phyloP scores from a whole-genome alignment of 805 yeast species.

The Osmozyma mogii region DNA sequence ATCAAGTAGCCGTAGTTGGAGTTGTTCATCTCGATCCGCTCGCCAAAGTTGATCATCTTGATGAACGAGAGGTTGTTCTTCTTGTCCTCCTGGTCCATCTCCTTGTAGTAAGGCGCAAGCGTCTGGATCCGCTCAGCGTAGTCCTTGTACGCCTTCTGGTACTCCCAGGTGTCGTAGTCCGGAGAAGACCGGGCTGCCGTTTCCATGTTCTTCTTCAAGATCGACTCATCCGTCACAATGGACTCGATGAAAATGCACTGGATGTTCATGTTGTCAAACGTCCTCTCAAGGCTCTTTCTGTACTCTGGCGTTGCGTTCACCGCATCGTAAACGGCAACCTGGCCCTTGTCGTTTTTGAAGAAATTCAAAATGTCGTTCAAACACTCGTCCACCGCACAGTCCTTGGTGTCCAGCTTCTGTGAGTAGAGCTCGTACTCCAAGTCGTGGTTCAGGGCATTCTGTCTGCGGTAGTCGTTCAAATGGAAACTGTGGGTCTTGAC shows the following conservation, averaged over 20 bases:
- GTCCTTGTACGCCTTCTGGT: conserved; percentile 65
- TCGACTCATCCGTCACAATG: conserved; percentile 61
- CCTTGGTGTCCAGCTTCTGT: too few relatives aligned
- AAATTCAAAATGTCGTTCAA: conserved; percentile 61
- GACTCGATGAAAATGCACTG: conserved; percentile 86
- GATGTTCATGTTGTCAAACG: conserved; percentile 50
- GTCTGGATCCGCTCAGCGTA: conserved; percentile 64
- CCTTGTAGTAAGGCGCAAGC: conserved; percentile 65
- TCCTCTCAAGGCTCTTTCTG: conserved; percentile 49
- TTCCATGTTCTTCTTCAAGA: conserved; percentile 65
- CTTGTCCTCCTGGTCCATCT: conserved; percentile 47
- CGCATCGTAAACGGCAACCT: conserved; percentile 94
- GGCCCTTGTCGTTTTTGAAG: conserved; percentile 74
- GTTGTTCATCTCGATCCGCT: conserved; percentile 68
- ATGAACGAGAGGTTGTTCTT: conserved; percentile 53
- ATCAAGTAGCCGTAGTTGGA: conserved; percentile 83
- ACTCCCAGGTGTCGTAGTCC: conserved; percentile 74
- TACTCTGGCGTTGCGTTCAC: conserved; percentile 74
- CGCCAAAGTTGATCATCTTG: conserved; percentile 87
- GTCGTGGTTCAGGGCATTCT: conserved; percentile 24
- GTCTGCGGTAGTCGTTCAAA: conserved; percentile 85
- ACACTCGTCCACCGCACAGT: conserved; percentile 44
- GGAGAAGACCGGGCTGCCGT: conserved; percentile 82
- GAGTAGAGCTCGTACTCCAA: too few relatives aligned
- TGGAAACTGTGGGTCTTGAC: conserved; percentile 74